These are phyloP conservation scores for Parasitella parasitica DNA, from an alignment of 371 early-diverging fungal genomes.

Conservation along the genomic window DNA sequence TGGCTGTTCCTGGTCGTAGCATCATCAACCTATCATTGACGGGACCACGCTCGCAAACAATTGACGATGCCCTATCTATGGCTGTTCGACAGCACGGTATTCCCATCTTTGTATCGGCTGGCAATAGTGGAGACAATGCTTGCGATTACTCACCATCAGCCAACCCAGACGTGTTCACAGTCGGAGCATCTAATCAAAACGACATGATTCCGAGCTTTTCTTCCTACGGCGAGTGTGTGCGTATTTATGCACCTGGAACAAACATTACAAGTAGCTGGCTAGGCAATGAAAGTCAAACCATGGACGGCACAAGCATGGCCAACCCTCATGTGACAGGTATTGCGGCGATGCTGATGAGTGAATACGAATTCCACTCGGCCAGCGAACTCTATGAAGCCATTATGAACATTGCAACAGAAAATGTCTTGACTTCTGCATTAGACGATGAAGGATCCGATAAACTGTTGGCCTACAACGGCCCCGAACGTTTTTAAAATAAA, in stretches of 20 bases:
- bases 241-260: slow-evolving; percentile 56
- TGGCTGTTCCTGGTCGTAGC: slow-evolving; percentile 28
- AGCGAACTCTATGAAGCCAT: slow-evolving; percentile 25
- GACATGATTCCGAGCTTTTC: slow-evolving; percentile 55
- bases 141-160: slow-evolving; percentile 72
- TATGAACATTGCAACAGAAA: slow-evolving; percentile 11
- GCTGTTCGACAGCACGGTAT: slow-evolving; percentile 43
- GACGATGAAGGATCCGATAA: neutral
- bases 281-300: slow-evolving; percentile 28
- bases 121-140: slow-evolving; percentile 64
- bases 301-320: slow-evolving; percentile 77
- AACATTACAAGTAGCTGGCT: slow-evolving; percentile 56
- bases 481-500: neutral
- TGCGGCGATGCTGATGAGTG: slow-evolving; percentile 42
- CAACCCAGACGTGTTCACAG: slow-evolving; percentile 61
- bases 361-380: slow-evolving; percentile 11
- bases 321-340: slow-evolving; percentile 67
- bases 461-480: slow-evolving; percentile 17
- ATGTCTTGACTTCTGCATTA: slow-evolving; percentile 3
- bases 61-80: slow-evolving; percentile 42
- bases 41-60: slow-evolving; percentile 40
- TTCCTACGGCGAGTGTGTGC: slow-evolving; percentile 57
- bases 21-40: slow-evolving; percentile 63
- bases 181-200: slow-evolving; percentile 57
- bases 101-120: slow-evolving; percentile 69